Base-by-base conservation (phyloP, 2,329 filamentous ascomycete genomes). In the Pseudogymnoascus pannorum region DNA sequence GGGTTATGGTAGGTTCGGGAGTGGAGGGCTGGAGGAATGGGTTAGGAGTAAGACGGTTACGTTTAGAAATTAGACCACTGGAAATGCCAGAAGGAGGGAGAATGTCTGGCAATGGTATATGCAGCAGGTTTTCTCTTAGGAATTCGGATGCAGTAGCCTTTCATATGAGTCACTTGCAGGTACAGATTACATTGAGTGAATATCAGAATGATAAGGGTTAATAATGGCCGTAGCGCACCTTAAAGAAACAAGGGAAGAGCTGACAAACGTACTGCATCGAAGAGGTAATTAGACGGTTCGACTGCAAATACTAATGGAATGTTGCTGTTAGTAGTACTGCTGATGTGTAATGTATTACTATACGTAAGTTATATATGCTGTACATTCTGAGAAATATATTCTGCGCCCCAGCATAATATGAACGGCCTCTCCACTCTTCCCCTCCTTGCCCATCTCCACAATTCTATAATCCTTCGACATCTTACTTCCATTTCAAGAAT, bases 41-140 rank as follows among this genome's bases (percentile, higher is more conserved):
- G 73, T 85, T 57, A 76, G 79, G 69, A 83, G 80, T 16, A 89
- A 88, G 78, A 84, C 78, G 1, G 75, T 89, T 7, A 88, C 85
- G 0, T 88, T 81, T 59, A 67, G 62, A 22, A 57, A 61, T 59
- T 61, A 60, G 20, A 42, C 8, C 9, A 1, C 16, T 42, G 38
- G 16, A 9, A 42, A 42, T 11, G 36, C 2, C n/a, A 18, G 16
- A 40, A 40, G 5, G 38, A 42, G 12, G 12, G 38, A 20, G 38
- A n/a, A 42, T 20, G 8, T 3, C 9, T 42, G 5, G 16, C 4
- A 42, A 9, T 42, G 9, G 38, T 12, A 42, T 42, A 42, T 42
- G 38, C 12, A 20, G 9, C 3, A 5, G 16, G 38, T 11, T 20
- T 35, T 20, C 18, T 42, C 20, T 20, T 18, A 5, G 16, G 9